Conservation (phyloP, 306 rosid species). For the Trifolium repens region DNA sequence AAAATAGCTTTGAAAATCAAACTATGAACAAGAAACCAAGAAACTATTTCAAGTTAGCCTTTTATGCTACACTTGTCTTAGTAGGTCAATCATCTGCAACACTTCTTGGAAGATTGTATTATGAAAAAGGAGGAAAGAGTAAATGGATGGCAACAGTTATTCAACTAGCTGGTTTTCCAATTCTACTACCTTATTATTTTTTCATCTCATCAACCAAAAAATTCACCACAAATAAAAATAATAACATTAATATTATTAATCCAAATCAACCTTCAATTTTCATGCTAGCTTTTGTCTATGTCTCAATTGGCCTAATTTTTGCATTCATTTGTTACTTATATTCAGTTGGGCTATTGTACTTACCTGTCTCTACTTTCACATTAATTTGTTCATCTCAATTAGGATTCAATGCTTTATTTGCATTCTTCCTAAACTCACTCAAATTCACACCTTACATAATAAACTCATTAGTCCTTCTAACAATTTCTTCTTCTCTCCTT, state of each 20-base stretch:
- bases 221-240: neutral
- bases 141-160: slow-evolving; percentile 48
- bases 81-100: slow-evolving; percentile 36
- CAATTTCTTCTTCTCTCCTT: slow-evolving; percentile 43
- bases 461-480: slow-evolving; percentile 43
- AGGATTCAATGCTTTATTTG: slow-evolving; percentile 46
- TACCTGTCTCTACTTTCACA: slow-evolving; percentile 46
- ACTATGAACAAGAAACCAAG: neutral
- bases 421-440: slow-evolving; percentile 42
- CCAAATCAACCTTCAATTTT: slow-evolving; percentile 25
- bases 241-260: neutral
- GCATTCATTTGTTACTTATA: slow-evolving; percentile 41
- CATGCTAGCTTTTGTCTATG: slow-evolving; percentile 39
- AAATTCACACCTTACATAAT: slow-evolving; percentile 47
- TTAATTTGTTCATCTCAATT: slow-evolving; percentile 40
- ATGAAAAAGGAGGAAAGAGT: slow-evolving; percentile 45
- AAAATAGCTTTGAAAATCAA: neutral
- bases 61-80: slow-evolving; percentile 35
- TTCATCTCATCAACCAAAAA: slow-evolving; percentile 30
- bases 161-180: slow-evolving; percentile 42
- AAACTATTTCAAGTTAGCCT: slow-evolving; percentile 24
- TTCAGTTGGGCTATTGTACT: slow-evolving; percentile 37
- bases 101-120: slow-evolving; percentile 47
- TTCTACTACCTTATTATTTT: slow-evolving; percentile 38
- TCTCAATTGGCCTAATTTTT: slow-evolving; percentile 37